phyloP scores from a whole-genome alignment of 2,329 filamentous ascomycete genomes.

The Alternaria sp. region DNA sequence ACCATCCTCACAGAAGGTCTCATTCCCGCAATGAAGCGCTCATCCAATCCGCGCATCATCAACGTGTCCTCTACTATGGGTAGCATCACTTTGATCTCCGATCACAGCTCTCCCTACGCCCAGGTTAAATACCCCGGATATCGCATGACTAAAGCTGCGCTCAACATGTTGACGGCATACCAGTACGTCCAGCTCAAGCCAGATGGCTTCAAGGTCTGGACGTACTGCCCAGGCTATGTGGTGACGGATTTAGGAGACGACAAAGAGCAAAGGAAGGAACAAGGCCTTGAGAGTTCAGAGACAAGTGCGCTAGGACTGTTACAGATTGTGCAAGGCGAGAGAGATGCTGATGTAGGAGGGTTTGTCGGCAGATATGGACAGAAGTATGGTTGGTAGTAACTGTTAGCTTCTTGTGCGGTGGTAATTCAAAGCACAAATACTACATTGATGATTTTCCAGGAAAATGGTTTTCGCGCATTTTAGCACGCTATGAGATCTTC shows the following conservation, averaged over 20 bases:
- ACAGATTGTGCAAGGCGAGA: slow-evolving; percentile 39
- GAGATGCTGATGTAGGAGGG: slow-evolving; percentile 34
- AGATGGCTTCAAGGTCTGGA: slow-evolving; percentile 35
- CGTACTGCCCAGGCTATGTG: slow-evolving; percentile 42
- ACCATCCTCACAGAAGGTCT: slow-evolving; percentile 42
- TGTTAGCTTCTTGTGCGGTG: background rate
- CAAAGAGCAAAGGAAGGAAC: slow-evolving; percentile 21
- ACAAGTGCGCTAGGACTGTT: slow-evolving; percentile 41
- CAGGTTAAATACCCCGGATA: slow-evolving; percentile 26
- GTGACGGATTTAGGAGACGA: slow-evolving; percentile 33
- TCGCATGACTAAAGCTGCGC: slow-evolving; percentile 45
- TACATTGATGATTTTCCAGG: background rate
- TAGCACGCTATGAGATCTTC: background rate
- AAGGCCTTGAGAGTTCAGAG: slow-evolving; percentile 34
- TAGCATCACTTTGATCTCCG: slow-evolving; percentile 31
- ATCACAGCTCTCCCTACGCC: slow-evolving; percentile 9
- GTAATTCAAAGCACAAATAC: background rate
- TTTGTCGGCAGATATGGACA: slow-evolving; percentile 34
- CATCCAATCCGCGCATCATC: slow-evolving; percentile 39
- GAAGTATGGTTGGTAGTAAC: slow-evolving; percentile 23
- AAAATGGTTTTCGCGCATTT: background rate
- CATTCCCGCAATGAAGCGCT: slow-evolving; percentile 43
- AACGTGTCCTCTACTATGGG: slow-evolving; percentile 46
- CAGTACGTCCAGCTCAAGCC: slow-evolving; percentile 49
- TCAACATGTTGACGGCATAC: slow-evolving; percentile 46